These are phyloP conservation scores for Candida albicans DNA, from an alignment of 1,139 yeast genomes.

Conservation along the genomic window DNA sequence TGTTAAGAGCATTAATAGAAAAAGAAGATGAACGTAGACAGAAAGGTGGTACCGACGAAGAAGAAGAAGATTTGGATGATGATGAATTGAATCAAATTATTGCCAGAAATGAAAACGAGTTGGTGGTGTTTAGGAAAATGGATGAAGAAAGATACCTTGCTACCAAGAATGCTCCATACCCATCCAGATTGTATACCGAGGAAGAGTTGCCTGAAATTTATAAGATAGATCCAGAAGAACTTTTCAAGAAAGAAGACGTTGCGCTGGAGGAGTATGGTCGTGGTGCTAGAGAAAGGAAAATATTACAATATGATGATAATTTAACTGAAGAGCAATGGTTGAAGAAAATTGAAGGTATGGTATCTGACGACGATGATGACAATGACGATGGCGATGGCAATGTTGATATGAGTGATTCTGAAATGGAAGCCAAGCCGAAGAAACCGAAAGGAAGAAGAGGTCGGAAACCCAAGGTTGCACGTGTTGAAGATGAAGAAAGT, in stretches of 20 bases:
- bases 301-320: slow-evolving; percentile 62
- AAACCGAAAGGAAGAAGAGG: slow-evolving; percentile 28
- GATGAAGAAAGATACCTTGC: slow-evolving; percentile 54
- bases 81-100: slow-evolving; percentile 71
- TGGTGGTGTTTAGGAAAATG: slow-evolving; percentile 51
- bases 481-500: slow-evolving; percentile 14
- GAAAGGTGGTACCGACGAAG: slow-evolving; percentile 35
- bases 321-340: slow-evolving; percentile 81
- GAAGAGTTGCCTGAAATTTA: slow-evolving; percentile 69
- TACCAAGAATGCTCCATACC: slow-evolving; percentile 43
- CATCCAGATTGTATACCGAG: slow-evolving; percentile 55
- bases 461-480: slow-evolving; percentile 16
- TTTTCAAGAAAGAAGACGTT: slow-evolving; percentile 46
- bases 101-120: slow-evolving; percentile 65
- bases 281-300: slow-evolving; percentile 67
- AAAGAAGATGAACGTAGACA: slow-evolving; percentile 64
- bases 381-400: slow-evolving; percentile 21
- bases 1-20: slow-evolving; percentile 66
- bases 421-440: slow-evolving; percentile 21
- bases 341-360: slow-evolving; percentile 53
- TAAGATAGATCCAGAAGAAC: slow-evolving; percentile 48
- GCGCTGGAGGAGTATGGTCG: slow-evolving; percentile 52
- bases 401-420: slow-evolving; percentile 28
- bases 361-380: slow-evolving; percentile 31
- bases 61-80: slow-evolving; percentile 59